Conservation (phyloP, 192 early-diverging fungal genomes). For the Umbelopsis vinacea region DNA sequence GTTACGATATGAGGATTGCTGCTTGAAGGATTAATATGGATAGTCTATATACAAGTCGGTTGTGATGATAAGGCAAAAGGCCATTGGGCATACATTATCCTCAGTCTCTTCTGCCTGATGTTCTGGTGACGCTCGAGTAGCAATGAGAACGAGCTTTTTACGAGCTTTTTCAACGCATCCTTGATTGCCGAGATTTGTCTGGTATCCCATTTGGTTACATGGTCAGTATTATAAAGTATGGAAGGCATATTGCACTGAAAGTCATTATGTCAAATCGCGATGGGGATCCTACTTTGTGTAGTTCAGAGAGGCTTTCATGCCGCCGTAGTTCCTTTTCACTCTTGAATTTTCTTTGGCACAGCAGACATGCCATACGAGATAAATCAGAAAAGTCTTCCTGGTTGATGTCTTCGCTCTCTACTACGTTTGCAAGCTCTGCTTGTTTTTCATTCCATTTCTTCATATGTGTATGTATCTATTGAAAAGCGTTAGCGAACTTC, state of each 20-base stretch:
- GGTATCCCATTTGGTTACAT: constrained; percentile 10
- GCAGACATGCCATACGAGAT: constrained; percentile 54
- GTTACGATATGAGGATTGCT: constrained; percentile 51
- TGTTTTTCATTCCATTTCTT: constrained; percentile 30
- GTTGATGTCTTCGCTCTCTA: background rate
- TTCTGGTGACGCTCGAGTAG: background rate
- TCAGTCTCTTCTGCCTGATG: background rate
- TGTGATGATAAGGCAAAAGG: background rate
- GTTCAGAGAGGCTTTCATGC: constrained; percentile 59
- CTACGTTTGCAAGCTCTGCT: constrained; percentile 10
- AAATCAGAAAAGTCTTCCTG: constrained; percentile 37
- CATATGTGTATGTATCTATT: constrained; percentile 32
- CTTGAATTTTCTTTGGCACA: constrained; percentile 67
- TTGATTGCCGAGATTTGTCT: constrained; percentile 9
- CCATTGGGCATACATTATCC: background rate
- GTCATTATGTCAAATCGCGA: background rate
- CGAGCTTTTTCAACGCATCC: constrained; percentile 7
- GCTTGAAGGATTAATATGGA: background rate
- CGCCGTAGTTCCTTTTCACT: constrained; percentile 49
- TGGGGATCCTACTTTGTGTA: constrained; percentile 55
- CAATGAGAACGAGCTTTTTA: constrained; percentile 1
- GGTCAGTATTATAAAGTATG: constrained; percentile 10
- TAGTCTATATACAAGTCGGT: background rate
- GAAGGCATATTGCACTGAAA: background rate
- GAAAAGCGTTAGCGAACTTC: background rate